Evolutionary conservation across 1,284 basidiomycete genomes (phyloP).

Genomic region (Tremellales sp.): DNA sequence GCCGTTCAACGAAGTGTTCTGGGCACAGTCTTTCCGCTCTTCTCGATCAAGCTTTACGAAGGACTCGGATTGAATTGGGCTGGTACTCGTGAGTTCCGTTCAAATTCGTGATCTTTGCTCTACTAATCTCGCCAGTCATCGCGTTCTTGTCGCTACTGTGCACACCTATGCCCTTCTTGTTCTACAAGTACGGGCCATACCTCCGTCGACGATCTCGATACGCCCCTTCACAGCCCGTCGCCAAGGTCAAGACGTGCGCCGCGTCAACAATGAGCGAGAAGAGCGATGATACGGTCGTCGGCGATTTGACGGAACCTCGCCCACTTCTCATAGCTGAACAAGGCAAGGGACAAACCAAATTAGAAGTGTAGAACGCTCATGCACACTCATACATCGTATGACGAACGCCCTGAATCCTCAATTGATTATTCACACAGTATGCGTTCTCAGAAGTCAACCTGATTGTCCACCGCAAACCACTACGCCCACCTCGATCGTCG

Average conservation of each 20-base stretch:
- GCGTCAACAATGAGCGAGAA: background rate
- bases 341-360: too few relatives aligned
- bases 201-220: constrained; percentile 40
- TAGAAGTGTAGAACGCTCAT: too few relatives aligned
- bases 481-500: too few relatives aligned
- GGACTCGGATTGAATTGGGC: constrained; percentile 44
- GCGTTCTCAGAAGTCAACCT: too few relatives aligned
- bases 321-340: too few relatives aligned
- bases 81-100: constrained; percentile 21
- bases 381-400: too few relatives aligned
- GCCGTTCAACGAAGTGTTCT: constrained; percentile 63
- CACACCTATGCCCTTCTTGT: constrained; percentile 56
- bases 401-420: too few relatives aligned
- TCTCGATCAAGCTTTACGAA: constrained; percentile 40
- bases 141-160: constrained; percentile 58
- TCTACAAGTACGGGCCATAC: constrained; percentile 47
- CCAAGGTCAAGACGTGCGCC: background rate
- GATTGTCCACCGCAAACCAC: too few relatives aligned
- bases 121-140: constrained; percentile 50
- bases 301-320: too few relatives aligned
- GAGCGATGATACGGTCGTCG: background rate
- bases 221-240: constrained; percentile 12
- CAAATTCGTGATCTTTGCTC: background rate
- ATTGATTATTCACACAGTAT: too few relatives aligned
- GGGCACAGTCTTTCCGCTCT: constrained; percentile 50